Percentiles rank a stretch among this genome's conserved stretches.
These are phyloP conservation scores for Silene coronaria DNA, from an alignment of 179 eudicot species.

Conservation along the genomic window DNA sequence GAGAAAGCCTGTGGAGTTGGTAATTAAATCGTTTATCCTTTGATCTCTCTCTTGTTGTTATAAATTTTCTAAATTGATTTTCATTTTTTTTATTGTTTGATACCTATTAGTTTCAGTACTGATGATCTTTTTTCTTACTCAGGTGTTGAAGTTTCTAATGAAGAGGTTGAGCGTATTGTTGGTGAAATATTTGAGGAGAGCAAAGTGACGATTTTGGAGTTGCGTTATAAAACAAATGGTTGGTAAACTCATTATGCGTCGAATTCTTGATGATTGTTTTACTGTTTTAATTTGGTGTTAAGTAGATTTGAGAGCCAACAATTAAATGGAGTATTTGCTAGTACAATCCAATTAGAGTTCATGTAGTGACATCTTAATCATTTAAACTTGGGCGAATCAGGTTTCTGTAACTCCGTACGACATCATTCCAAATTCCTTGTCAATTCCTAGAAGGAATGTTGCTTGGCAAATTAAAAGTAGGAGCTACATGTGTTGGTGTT, in stretches of 20 bases:
- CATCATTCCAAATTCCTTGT: no score
- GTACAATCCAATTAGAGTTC: background rate
- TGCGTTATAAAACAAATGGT: constrained; percentile 83
- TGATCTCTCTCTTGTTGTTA: background rate
- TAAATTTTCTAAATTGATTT: background rate
- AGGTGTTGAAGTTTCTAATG: constrained; percentile 79
- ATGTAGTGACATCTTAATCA: background rate
- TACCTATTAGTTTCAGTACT: background rate
- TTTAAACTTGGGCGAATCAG: no score
- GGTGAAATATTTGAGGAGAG: constrained; percentile 61
- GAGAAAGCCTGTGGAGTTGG: constrained; percentile 94
- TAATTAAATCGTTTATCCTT: constrained; percentile 21
- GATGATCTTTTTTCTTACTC: constrained; percentile 10
- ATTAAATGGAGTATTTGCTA: background rate
- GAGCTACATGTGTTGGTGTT: background rate
- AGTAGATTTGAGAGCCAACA: background rate
- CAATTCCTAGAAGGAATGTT: no score
- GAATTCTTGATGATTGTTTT: constrained; percentile 4
- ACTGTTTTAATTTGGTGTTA: background rate
- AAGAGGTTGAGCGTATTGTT: constrained; percentile 51
- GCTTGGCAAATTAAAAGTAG: background rate
- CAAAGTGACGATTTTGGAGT: constrained; percentile 59
- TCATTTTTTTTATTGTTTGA: background rate
- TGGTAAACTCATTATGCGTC: constrained; percentile 22
- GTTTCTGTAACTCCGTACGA: no score